A percentile compares a stretch with the other conserved stretches of the same genome.
Evolutionary conservation across 1,284 basidiomycete genomes (phyloP).

Genomic region (Pterulicium gracile): DNA sequence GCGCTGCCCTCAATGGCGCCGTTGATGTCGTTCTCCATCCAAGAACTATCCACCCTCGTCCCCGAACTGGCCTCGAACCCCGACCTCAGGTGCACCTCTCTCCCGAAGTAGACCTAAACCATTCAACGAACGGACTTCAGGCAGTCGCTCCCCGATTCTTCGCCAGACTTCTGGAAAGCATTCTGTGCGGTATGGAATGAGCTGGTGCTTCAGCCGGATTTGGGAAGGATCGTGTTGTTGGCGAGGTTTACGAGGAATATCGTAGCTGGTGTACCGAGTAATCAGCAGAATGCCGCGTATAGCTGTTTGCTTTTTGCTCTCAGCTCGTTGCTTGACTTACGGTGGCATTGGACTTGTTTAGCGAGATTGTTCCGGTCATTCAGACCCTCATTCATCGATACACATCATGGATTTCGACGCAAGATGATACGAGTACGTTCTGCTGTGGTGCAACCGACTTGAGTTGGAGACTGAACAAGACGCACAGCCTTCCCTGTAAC

Average conservation of each 20-base stretch:
- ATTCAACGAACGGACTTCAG: background rate
- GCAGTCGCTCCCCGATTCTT: background rate
- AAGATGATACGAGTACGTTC: conserved; percentile 41
- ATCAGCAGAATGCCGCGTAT: conserved; percentile 58
- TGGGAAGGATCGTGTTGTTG: conserved; percentile 18
- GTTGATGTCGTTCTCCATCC: background rate
- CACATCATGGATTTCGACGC: conserved; percentile 54
- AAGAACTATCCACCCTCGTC: background rate
- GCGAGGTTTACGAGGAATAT: conserved; percentile 71
- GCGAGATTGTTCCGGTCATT: conserved; percentile 53
- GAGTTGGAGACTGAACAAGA: conserved; percentile 5
- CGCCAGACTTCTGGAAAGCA: background rate
- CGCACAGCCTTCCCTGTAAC: conserved; percentile 41
- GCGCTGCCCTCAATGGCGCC: no score
- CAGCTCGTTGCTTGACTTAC: no score
- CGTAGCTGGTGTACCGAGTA: conserved; percentile 52
- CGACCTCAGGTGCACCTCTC: background rate
- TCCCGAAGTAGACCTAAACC: background rate
- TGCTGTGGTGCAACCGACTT: background rate
- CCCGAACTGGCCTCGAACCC: background rate
- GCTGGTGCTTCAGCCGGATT: background rate
- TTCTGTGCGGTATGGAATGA: background rate
- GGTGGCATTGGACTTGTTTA: conserved; percentile 19
- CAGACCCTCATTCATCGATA: conserved; percentile 50
- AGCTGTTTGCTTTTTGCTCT: conserved; percentile 4